Evolutionary conservation across 2,329 filamentous ascomycete genomes (phyloP).

Genomic region (Fusarium floridanum): DNA sequence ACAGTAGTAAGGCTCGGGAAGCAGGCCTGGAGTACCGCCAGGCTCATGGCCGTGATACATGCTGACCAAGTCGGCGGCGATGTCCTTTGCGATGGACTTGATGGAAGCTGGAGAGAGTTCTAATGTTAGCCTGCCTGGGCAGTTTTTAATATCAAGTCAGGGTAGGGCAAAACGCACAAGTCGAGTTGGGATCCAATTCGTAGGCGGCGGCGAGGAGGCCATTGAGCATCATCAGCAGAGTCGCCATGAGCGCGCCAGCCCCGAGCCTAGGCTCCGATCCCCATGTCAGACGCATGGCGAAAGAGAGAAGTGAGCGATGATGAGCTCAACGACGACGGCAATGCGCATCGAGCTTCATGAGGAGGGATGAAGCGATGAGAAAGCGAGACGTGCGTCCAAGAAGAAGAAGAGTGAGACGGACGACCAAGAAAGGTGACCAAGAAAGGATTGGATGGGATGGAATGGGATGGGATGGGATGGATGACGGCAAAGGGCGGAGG

Average conservation of each 20-base stretch:
- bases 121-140: conserved; percentile 11
- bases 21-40: conserved; percentile 63
- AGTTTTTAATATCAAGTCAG: background rate
- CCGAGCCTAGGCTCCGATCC: conserved; percentile 23
- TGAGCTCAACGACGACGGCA: conserved; percentile 35
- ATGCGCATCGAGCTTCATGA: conserved; percentile 37
- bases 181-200: conserved; percentile 54
- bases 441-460: background rate
- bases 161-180: conserved; percentile 44
- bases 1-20: conserved; percentile 69
- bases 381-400: background rate
- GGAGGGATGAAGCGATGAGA: conserved; percentile 6
- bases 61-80: conserved; percentile 63
- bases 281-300: conserved; percentile 39
- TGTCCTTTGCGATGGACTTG: conserved; percentile 61
- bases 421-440: conserved; percentile 3
- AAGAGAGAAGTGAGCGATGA: conserved; percentile 25
- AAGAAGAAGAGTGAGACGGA: conserved; percentile 9
- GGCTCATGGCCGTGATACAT: conserved; percentile 62
- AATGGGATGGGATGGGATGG: background rate
- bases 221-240: conserved; percentile 44
- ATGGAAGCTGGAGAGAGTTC: conserved; percentile 59
- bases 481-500: conserved; percentile 2
- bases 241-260: conserved; percentile 38
- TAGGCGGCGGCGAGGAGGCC: conserved; percentile 50